phyloP scores from a whole-genome alignment of 768 basidiomycete species.

The Nidularia sp. region DNA sequence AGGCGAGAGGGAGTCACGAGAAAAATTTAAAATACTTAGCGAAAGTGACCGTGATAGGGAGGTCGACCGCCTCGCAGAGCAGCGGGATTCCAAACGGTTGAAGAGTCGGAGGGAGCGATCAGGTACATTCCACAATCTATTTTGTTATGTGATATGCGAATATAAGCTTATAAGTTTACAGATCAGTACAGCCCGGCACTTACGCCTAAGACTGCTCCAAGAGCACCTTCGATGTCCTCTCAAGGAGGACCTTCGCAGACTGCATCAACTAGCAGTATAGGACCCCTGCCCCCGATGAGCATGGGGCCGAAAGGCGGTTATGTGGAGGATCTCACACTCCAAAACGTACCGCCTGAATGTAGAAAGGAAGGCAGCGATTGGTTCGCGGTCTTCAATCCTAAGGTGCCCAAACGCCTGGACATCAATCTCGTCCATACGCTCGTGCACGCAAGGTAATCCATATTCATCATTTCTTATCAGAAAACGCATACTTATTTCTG shows the following conservation, averaged over 20 bases:
- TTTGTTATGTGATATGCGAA: too few relatives aligned
- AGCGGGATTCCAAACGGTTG: slow-evolving; percentile 50
- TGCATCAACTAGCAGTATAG: not conserved
- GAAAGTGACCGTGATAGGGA: slow-evolving; percentile 31
- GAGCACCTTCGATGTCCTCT: not conserved
- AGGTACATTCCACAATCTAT: slow-evolving; percentile 9
- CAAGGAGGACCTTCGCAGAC: not conserved
- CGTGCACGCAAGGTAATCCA: slow-evolving; percentile 71
- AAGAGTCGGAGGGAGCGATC: slow-evolving; percentile 36
- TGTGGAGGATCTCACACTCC: slow-evolving; percentile 38
- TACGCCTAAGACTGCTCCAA: not conserved
- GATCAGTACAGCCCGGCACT: not conserved
- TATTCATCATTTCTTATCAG: not conserved
- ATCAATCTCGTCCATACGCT: slow-evolving; percentile 77
- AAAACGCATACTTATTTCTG: slow-evolving; percentile 4
- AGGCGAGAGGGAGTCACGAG: not conserved
- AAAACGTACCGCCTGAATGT: slow-evolving; percentile 43
- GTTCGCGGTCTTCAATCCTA: slow-evolving; percentile 83
- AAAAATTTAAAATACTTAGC: not conserved
- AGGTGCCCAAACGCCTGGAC: slow-evolving; percentile 66
- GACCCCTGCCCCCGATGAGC: not conserved
- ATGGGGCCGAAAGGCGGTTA: slow-evolving; percentile 15
- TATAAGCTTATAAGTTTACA: not conserved
- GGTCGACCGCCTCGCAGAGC: slow-evolving; percentile 34
- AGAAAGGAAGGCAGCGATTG: slow-evolving; percentile 77